Evolutionary conservation across 805 yeast genomes (phyloP), one percentile per base, ranked within the genome.

Genomic region (Ogataea paraovalis): DNA sequence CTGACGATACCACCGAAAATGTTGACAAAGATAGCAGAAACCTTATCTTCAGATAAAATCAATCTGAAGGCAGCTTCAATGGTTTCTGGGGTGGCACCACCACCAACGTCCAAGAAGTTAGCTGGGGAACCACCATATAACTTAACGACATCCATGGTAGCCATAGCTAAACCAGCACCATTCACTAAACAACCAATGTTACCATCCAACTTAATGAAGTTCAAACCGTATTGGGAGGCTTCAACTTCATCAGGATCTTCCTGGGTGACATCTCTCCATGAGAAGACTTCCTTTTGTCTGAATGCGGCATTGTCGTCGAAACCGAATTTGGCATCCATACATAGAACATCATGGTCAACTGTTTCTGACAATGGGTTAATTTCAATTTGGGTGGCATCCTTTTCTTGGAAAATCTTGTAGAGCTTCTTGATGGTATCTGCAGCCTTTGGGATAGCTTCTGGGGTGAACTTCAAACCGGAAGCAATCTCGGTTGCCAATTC

Each of bases 81-180:
- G 64, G 99, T 92, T 73, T 88, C 87, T 58, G 98, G 97, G 54
- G 98, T 94, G 61, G 99, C 99, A 71, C 97, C 96, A 78, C 99
- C 99, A 78, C 99, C 99, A 73, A 97, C 94, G 78, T 94, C 99
- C 69, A 94, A 82, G 82, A 94, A 94, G 80, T 94, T 94, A 57
- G 99, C 99, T 63, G 99, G 99, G 60, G 82, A 87, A 71, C 99
- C 99, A 65, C 98, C 97, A 76, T 90, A 87, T 63, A 94, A 82
- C 76, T 94, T 90, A 77, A 94, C 89, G 69, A 95, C 95, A 73
- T 94, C 99, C 97, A 94, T 91, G 57, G 99, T 94, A 61, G 99
- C 99, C 99, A 94, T 94, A 64, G 99, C 99, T 68, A 94, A 81
- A 72, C 99, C 99, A 50, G 99, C 99, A 78, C 99, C 99, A 73